phyloP scores from a whole-genome alignment of 1,284 basidiomycete species.

The Melampsora americana region DNA sequence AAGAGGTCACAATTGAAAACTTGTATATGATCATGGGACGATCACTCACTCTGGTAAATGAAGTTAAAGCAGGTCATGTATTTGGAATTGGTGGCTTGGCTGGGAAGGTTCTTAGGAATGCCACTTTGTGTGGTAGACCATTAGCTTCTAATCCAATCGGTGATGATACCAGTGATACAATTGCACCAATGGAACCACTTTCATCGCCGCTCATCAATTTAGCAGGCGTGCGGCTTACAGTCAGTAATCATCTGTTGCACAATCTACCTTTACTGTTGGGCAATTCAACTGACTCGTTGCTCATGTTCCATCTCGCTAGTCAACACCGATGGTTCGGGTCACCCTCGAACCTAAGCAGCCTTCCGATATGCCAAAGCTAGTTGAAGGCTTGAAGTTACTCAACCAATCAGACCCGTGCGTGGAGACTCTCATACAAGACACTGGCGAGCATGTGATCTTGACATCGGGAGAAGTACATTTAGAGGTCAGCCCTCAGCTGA shows the following conservation, averaged over 20 bases:
- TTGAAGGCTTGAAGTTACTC: constrained; percentile 80
- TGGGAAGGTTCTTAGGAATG: constrained; percentile 83
- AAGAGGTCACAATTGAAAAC: constrained; percentile 66
- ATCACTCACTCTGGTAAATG: constrained; percentile 77
- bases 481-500: constrained; percentile 64
- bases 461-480: constrained; percentile 94
- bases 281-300: neutral
- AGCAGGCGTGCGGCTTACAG: constrained; percentile 69
- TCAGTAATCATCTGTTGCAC: constrained; percentile 55
- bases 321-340: constrained; percentile 51
- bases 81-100: constrained; percentile 89
- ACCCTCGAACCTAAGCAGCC: constrained; percentile 43
- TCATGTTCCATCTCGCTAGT: constrained; percentile 1
- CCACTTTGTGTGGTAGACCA: constrained; percentile 74
- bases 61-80: constrained; percentile 89
- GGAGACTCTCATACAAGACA: constrained; percentile 92
- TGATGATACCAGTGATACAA: constrained; percentile 51
- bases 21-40: constrained; percentile 98
- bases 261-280: neutral
- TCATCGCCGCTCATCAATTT: constrained; percentile 72
- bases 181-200: constrained; percentile 43
- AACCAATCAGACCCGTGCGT: constrained; percentile 97
- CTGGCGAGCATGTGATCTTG: constrained; percentile 94
- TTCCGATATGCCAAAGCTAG: constrained; percentile 88
- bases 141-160: constrained; percentile 51